A percentile compares a stretch with the other conserved stretches of the same genome.
Evolutionary conservation across 345 rosid species (phyloP).

Genomic region (Odontarrhena argentea): DNA sequence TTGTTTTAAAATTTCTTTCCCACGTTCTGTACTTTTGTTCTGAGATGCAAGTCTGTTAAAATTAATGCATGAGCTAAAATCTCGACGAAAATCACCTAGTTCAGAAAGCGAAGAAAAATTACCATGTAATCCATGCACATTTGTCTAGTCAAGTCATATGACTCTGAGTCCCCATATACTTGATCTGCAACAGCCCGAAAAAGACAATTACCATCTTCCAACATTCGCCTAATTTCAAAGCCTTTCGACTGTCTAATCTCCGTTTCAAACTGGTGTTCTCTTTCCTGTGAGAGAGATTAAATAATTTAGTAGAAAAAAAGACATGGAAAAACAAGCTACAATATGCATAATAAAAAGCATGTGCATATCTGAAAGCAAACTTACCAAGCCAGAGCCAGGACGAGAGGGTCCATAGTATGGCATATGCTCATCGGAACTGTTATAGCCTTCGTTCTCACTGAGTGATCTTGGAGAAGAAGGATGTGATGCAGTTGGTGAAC

Average conservation of each 20-base stretch:
- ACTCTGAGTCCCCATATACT: slow-evolving; percentile 94
- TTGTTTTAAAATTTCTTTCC: slow-evolving; percentile 1
- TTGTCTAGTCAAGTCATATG: slow-evolving; percentile 71
- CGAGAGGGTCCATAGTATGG: slow-evolving; percentile 74
- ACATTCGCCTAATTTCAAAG: slow-evolving; percentile 84
- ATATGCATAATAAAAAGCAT: background rate
- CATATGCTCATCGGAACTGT: slow-evolving; percentile 97
- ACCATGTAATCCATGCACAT: slow-evolving; percentile 99
- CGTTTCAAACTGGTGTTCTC: slow-evolving; percentile 87
- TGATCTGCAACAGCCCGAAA: slow-evolving; percentile 99
- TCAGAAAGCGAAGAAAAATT: slow-evolving; percentile 23
- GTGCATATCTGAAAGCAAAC: slow-evolving; percentile 31
- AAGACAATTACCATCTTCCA: slow-evolving; percentile 99
- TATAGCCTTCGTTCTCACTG: slow-evolving; percentile 88
- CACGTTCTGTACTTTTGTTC: background rate
- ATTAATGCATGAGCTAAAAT: slow-evolving; percentile 16
- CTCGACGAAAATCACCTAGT: background rate
- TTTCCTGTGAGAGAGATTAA: slow-evolving; percentile 60
- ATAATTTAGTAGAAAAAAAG: background rate
- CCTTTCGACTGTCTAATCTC: slow-evolving; percentile 79
- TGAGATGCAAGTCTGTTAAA: slow-evolving; percentile 11
- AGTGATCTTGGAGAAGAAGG: slow-evolving; percentile 99
- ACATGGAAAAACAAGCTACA: background rate
- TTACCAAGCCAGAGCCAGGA: slow-evolving; percentile 72
- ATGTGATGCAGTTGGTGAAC: slow-evolving; percentile 80